These are phyloP conservation scores for Amanita rubescens DNA, from an alignment of 768 basidiomycete genomes.

Conservation along the genomic window DNA sequence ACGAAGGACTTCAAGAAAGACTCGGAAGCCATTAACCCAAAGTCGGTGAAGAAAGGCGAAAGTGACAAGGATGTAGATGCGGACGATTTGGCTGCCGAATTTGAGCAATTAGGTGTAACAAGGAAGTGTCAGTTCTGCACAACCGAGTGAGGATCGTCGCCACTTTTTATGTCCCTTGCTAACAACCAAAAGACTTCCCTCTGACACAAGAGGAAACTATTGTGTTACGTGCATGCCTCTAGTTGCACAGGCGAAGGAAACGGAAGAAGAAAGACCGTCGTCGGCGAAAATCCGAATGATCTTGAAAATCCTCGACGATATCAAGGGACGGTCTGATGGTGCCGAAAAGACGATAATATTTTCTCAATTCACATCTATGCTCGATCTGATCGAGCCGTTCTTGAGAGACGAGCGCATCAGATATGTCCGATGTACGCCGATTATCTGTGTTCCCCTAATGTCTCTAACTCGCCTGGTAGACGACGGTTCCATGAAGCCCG, in stretches of 20 bases:
- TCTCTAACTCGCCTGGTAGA: constrained; percentile 40
- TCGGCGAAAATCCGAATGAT: constrained; percentile 88
- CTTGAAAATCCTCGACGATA: constrained; percentile 58
- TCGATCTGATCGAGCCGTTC: constrained; percentile 85
- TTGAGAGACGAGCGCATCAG: constrained; percentile 57
- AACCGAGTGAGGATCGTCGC: constrained; percentile 39
- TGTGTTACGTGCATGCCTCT: constrained; percentile 57
- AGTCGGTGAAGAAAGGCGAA: constrained; percentile 38
- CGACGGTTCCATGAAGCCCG: constrained; percentile 79
- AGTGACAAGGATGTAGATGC: constrained; percentile 50
- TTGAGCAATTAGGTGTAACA: constrained; percentile 62
- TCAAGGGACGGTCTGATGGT: constrained; percentile 48
- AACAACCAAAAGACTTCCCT: constrained; percentile 24
- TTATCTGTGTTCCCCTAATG: constrained; percentile 1
- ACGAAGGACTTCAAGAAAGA: constrained; percentile 70
- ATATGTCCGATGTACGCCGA: constrained; percentile 78
- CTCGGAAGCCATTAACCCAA: constrained; percentile 68
- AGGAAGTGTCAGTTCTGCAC: constrained; percentile 80
- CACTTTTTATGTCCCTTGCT: not conserved
- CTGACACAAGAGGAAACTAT: constrained; percentile 34
- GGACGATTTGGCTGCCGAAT: constrained; percentile 70
- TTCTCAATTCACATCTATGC: constrained; percentile 85
- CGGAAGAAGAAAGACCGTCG: constrained; percentile 50
- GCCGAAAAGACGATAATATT: constrained; percentile 95
- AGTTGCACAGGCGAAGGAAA: constrained; percentile 38